Percentiles rank a stretch among this genome's conserved stretches.
These are phyloP conservation scores for Rhododendron williamsianum DNA, from an alignment of 148 eudicot genomes.

Conservation along the genomic window DNA sequence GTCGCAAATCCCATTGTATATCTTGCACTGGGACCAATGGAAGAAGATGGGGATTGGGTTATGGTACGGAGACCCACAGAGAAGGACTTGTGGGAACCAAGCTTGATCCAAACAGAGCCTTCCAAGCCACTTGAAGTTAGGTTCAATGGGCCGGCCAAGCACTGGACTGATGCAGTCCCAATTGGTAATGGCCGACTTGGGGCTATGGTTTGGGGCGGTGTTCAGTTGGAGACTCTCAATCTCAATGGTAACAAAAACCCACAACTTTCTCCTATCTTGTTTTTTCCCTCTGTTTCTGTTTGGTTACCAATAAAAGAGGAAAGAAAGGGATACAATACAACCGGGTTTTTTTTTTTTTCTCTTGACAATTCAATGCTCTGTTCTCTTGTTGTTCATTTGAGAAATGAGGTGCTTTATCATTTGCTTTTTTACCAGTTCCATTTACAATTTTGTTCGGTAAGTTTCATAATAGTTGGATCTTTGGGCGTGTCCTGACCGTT, in stretches of 20 bases:
- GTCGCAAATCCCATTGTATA: background rate
- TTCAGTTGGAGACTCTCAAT: constrained; percentile 51
- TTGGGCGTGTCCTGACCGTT: background rate
- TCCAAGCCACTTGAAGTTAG: constrained; percentile 40
- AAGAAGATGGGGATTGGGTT: constrained; percentile 34
- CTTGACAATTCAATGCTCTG: background rate
- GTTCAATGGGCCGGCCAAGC: constrained; percentile 52
- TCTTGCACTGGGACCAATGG: background rate
- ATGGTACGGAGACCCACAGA: constrained; percentile 24
- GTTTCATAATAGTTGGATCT: background rate
- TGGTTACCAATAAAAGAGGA: background rate
- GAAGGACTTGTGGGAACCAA: constrained; percentile 40
- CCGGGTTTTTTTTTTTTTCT: background rate
- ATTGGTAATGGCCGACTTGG: constrained; percentile 82
- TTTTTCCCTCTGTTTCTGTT: background rate
- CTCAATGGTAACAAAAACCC: constrained; percentile 51
- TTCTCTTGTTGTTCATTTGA: background rate
- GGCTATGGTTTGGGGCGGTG: constrained; percentile 78
- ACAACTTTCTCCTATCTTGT: background rate
- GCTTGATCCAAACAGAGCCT: constrained; percentile 15
- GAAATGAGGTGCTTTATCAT: background rate
- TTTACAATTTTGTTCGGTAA: background rate
- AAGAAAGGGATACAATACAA: background rate
- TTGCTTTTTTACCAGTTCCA: background rate
- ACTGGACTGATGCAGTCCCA: constrained; percentile 94